Conservation (phyloP, 345 rosid genomes). For the Luvunga scandens region DNA sequence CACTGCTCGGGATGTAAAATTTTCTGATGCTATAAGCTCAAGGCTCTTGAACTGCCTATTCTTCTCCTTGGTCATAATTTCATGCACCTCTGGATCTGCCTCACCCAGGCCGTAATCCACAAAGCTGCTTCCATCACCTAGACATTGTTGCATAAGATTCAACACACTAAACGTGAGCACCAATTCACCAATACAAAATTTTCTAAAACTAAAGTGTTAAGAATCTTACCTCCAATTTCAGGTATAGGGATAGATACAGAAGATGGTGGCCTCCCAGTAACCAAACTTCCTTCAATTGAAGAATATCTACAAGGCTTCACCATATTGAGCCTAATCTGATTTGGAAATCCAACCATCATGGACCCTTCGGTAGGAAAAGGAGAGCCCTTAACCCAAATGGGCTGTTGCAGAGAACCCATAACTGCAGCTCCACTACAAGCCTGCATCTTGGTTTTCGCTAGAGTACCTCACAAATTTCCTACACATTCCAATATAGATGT, state of each 20-base stretch:
- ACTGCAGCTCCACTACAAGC: constrained; percentile 51
- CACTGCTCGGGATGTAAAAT: constrained; percentile 89
- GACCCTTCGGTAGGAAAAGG: constrained; percentile 30
- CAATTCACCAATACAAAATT: background rate
- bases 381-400: constrained; percentile 38
- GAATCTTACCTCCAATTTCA: constrained; percentile 39
- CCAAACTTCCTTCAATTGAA: constrained; percentile 45
- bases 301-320: constrained; percentile 39
- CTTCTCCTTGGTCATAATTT: constrained; percentile 69
- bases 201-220: too few relatives aligned
- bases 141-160: constrained; percentile 11
- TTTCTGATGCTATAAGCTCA: constrained; percentile 92
- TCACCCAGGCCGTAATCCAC: constrained; percentile 54
- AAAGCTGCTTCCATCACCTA: constrained; percentile 47
- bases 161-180: background rate
- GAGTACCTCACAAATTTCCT: constrained; percentile 8
- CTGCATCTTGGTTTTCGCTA: constrained; percentile 35
- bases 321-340: constrained; percentile 38
- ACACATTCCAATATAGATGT: background rate
- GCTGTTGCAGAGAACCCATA: constrained; percentile 62
- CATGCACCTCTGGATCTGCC: constrained; percentile 74
- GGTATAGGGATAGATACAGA: constrained; percentile 49
- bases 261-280: constrained; percentile 48
- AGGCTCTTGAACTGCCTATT: constrained; percentile 86
- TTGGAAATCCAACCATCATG: constrained; percentile 31